Evolutionary conservation across 2,329 filamentous ascomycete genomes (phyloP).

Genomic region (Fusarium sulawesiense): DNA sequence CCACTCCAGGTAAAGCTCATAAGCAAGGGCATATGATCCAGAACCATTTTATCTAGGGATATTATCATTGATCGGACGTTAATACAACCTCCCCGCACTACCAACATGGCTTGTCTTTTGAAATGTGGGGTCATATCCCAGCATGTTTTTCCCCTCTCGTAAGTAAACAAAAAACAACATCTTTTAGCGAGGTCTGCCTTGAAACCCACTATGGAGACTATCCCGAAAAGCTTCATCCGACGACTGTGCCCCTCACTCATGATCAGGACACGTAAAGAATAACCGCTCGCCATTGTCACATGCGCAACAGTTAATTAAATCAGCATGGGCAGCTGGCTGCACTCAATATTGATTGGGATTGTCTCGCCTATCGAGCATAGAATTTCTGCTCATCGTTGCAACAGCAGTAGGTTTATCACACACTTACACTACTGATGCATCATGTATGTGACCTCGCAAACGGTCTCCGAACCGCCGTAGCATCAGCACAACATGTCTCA

Average conservation of each 20-base stretch:
- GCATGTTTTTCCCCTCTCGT: background rate
- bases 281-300: background rate
- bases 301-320: background rate
- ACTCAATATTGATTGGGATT: background rate
- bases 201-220: slow-evolving; percentile 23
- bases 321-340: background rate
- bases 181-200: slow-evolving; percentile 8
- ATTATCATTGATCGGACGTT: background rate
- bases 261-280: background rate
- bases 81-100: slow-evolving; percentile 26
- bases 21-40: slow-evolving; percentile 13
- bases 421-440: background rate
- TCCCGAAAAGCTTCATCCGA: slow-evolving; percentile 22
- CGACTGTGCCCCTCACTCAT: background rate
- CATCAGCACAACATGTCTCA: background rate
- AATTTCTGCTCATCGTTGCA: background rate
- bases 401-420: background rate
- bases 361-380: background rate
- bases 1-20: slow-evolving; percentile 20
- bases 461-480: slow-evolving; percentile 12
- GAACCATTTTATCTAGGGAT: slow-evolving; percentile 1
- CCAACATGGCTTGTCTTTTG: slow-evolving; percentile 23
- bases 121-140: slow-evolving; percentile 23
- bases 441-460: background rate
- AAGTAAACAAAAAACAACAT: slow-evolving; percentile 28